A percentile compares a stretch with the other conserved stretches of the same genome.
phyloP scores from a whole-genome alignment of 2,329 filamentous ascomycete species.

The Fusarium odoratissimum region DNA sequence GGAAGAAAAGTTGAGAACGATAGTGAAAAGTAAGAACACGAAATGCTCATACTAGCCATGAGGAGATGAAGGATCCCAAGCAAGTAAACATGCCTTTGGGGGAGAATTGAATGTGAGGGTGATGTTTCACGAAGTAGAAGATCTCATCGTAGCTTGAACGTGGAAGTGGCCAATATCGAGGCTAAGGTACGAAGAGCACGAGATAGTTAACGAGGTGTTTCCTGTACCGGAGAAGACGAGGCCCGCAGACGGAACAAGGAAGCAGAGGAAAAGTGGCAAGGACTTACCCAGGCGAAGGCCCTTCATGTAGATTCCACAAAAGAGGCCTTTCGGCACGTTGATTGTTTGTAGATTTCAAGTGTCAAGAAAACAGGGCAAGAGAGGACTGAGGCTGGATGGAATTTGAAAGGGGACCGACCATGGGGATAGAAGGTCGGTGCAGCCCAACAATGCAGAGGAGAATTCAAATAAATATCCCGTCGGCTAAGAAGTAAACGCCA shows the following conservation, averaged over 20 bases:
- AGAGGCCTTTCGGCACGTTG: not conserved
- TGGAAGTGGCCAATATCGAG: not conserved
- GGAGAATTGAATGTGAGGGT: not conserved
- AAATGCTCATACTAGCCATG: not conserved
- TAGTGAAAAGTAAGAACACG: too few species aligned
- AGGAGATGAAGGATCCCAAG: not conserved
- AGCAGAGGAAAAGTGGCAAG: fast-evolving
- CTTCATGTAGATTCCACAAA: too few species aligned
- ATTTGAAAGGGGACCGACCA: not conserved
- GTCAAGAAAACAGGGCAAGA: not conserved
- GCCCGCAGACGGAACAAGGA: not conserved
- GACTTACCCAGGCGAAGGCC: not conserved
- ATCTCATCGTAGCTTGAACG: not conserved
- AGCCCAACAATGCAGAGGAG: not conserved
- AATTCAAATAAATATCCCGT: not conserved
- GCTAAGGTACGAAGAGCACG: not conserved
- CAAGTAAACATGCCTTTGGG: not conserved
- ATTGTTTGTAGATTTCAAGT: too few species aligned
- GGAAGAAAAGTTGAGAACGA: not conserved
- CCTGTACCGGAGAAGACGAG: too few species aligned
- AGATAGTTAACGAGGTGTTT: not conserved
- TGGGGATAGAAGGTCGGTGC: not conserved
- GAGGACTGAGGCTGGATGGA: too few species aligned
- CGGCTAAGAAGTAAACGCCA: not conserved
- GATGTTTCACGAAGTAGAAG: not conserved